Conservation (phyloP, 164 flowering plant species). For the Aristolochia contorta region DNA sequence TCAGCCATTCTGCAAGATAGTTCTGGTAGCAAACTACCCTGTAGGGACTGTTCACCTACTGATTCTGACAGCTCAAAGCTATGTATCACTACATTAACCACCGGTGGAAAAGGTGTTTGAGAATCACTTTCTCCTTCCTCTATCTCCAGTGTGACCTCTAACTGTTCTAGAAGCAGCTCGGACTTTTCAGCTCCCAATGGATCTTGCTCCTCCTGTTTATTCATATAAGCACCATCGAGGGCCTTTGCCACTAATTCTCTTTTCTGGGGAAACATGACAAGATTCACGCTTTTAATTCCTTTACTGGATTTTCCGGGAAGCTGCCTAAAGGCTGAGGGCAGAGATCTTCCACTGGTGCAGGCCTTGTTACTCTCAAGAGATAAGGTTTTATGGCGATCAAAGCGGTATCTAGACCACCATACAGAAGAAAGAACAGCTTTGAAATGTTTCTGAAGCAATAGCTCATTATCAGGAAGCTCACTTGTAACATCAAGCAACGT, state of each 20-base stretch:
- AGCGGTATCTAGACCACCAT: conserved; percentile 45
- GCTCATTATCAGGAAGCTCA: conserved; percentile 65
- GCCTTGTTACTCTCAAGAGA: conserved; percentile 25
- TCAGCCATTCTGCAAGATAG: conserved; percentile 34
- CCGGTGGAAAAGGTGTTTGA: conserved; percentile 35
- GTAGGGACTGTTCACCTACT: conserved; percentile 11
- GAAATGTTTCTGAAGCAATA: conserved; percentile 82
- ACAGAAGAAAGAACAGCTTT: conserved; percentile 74
- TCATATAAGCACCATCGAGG: conserved; percentile 31
- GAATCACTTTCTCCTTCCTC: conserved; percentile 23
- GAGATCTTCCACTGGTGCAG: conserved; percentile 21
- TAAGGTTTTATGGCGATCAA: conserved; percentile 15
- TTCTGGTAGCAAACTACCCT: conserved; percentile 21
- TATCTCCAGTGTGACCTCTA: conserved; percentile 63
- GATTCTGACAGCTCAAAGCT: conserved; percentile 27
- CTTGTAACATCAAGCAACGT: conserved; percentile 51
- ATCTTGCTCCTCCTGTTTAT: conserved; percentile 17
- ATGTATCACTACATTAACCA: conserved; percentile 33
- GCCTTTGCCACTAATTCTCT: conserved; percentile 54
- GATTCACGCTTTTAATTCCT: conserved; percentile 27
- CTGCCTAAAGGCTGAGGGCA: conserved; percentile 15
- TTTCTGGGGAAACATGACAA: conserved; percentile 28
- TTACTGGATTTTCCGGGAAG: conserved; percentile 14
- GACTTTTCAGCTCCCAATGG: conserved; percentile 26
- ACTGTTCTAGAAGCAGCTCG: conserved; percentile 22